Percentiles rank a stretch among this genome's conserved stretches.
Evolutionary conservation across 805 yeast species (phyloP).

Genomic region (Zygosaccharomyces bailii): DNA sequence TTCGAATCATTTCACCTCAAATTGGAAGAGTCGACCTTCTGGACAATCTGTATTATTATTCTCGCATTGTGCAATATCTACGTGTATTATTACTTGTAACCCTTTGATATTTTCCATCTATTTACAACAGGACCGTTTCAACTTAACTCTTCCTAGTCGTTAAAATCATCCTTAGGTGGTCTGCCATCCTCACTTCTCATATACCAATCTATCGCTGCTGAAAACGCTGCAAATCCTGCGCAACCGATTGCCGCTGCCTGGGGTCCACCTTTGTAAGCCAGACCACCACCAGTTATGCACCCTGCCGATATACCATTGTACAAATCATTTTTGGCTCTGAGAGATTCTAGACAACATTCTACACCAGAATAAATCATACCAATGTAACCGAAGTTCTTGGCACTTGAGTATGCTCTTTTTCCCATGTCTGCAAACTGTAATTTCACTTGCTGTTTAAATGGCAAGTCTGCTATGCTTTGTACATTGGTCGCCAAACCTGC

Average conservation of each 20-base stretch:
- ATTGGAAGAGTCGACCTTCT: conserved; percentile 16
- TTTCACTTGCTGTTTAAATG: conserved; percentile 89
- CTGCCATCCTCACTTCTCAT: conserved; percentile 77
- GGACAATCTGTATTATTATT: conserved; percentile 34
- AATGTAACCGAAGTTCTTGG: conserved; percentile 90
- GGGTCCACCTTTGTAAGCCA: conserved; percentile 91
- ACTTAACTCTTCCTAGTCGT: conserved; percentile 41
- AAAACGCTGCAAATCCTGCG: conserved; percentile 96
- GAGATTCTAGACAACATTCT: conserved; percentile 82
- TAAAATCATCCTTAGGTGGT: conserved; percentile 89
- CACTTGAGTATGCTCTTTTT: conserved; percentile 77
- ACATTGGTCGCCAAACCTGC: conserved; percentile 31
- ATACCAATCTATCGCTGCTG: conserved; percentile 81
- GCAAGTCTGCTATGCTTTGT: conserved; percentile 70
- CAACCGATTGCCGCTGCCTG: conserved; percentile 89
- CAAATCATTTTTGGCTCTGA: conserved; percentile 86
- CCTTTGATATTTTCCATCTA: conserved; percentile 4
- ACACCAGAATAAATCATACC: conserved; percentile 91
- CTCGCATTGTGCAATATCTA: conserved; percentile 29
- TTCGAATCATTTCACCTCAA: neutral
- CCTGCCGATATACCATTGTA: conserved; percentile 93
- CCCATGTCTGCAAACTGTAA: conserved; percentile 92
- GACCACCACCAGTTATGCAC: conserved; percentile 94
- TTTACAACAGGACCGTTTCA: conserved; percentile 3
- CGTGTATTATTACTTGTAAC: conserved; percentile 28